phyloP scores from a whole-genome alignment of 2,329 filamentous ascomycete genomes.

The Claviceps monticola region DNA sequence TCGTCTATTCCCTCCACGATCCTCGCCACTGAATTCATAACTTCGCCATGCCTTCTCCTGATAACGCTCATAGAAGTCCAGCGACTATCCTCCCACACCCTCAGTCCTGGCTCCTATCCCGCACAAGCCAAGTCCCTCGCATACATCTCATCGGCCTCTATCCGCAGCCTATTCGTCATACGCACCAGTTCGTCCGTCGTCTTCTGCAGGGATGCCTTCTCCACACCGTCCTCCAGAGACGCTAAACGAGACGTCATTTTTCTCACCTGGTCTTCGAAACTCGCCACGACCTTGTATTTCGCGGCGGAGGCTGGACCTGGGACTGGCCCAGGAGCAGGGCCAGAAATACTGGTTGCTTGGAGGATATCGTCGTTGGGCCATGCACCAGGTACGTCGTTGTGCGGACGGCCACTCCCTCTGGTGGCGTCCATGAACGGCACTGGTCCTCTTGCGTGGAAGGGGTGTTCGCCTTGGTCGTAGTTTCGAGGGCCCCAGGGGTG shows the following conservation, averaged over 20 bases:
- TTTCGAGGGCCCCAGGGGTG: neutral
- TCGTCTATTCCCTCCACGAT: too few species aligned
- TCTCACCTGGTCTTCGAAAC: conserved; percentile 20
- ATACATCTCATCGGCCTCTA: conserved; percentile 34
- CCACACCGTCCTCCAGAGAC: conserved; percentile 10
- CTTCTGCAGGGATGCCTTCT: conserved; percentile 14
- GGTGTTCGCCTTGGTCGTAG: neutral
- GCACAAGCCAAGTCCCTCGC: conserved; percentile 25
- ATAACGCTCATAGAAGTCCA: too few species aligned
- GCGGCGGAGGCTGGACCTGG: conserved; percentile 15
- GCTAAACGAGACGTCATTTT: conserved; percentile 16
- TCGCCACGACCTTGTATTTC: conserved; percentile 23
- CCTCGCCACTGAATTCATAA: too few species aligned
- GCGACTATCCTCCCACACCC: too few species aligned
- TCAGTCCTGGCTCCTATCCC: too few species aligned
- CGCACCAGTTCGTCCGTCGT: conserved; percentile 26
- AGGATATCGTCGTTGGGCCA: conserved; percentile 19
- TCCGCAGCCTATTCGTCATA: conserved; percentile 23
- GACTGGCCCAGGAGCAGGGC: conserved; percentile 3
- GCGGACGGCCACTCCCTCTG: neutral
- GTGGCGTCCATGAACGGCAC: neutral
- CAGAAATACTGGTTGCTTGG: too few species aligned
- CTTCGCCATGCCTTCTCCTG: too few species aligned
- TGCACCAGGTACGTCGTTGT: conserved; percentile 14
- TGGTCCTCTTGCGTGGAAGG: conserved; percentile 5